A percentile compares a stretch with the other conserved stretches of the same genome.
Conservation (phyloP, 129 eudicot species). For the Tagetes patula region DNA sequence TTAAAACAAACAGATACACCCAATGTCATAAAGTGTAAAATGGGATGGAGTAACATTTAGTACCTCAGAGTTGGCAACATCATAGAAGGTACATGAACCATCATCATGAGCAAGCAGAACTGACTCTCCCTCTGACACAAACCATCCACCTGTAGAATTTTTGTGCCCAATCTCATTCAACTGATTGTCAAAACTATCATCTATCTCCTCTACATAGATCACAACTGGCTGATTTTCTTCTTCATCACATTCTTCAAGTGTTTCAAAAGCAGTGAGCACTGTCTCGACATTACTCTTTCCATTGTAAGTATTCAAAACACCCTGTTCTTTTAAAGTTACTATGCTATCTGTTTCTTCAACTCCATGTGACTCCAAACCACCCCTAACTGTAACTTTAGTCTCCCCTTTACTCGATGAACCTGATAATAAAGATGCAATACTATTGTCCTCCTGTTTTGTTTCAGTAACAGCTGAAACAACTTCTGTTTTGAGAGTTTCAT, state of each 20-base stretch:
- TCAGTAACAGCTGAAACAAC: constrained; percentile 16
- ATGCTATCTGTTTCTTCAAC: constrained; percentile 53
- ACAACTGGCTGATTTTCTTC: constrained; percentile 48
- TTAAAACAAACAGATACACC: constrained; percentile 3
- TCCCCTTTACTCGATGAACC: constrained; percentile 47
- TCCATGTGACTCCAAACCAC: constrained; percentile 29
- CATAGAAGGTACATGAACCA: constrained; percentile 82
- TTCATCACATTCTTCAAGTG: constrained; percentile 63
- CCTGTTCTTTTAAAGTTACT: constrained; percentile 19
- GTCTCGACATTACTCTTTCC: constrained; percentile 34
- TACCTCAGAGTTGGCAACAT: constrained; percentile 82
- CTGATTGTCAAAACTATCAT: constrained; percentile 44
- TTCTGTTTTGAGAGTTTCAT: constrained; percentile 11
- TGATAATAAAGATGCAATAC: constrained; percentile 38
- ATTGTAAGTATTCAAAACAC: constrained; percentile 31
- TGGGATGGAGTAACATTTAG: neutral
- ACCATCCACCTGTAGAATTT: constrained; percentile 87
- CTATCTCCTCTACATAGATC: constrained; percentile 60
- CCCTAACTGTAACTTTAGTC: constrained; percentile 29
- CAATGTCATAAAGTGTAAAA: neutral
- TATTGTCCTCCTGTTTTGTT: constrained; percentile 33
- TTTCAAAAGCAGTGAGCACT: constrained; percentile 55
- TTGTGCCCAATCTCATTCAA: constrained; percentile 62
- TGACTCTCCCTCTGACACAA: constrained; percentile 86
- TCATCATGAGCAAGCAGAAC: constrained; percentile 83